Evolutionary conservation across 495 filamentous ascomycete genomes (phyloP).

Genomic region (Penicillium bialowiezense): DNA sequence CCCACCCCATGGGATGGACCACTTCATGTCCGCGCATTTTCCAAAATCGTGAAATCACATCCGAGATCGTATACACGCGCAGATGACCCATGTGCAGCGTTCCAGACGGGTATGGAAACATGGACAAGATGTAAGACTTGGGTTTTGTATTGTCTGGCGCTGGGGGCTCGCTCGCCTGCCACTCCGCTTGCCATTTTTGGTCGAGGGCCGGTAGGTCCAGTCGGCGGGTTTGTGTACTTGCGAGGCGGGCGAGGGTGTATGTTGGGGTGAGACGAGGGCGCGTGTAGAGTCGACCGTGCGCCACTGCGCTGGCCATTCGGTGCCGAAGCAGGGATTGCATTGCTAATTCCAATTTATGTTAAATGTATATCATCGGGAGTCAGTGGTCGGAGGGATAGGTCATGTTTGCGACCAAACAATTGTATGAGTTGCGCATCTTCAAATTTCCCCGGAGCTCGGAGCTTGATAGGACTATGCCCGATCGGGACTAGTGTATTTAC

Average conservation of each 20-base stretch:
- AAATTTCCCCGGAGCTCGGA: conserved; percentile 23
- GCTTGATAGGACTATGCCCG: conserved; percentile 14
- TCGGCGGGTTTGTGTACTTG: conserved; percentile 26
- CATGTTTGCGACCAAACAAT: neutral
- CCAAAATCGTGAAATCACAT: conserved; percentile 76
- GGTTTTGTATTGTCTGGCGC: conserved; percentile 28
- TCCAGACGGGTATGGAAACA: conserved; percentile 93
- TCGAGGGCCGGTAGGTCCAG: conserved; percentile 67
- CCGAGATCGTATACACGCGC: conserved; percentile 86
- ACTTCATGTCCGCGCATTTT: conserved; percentile 74
- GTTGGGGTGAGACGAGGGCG: conserved; percentile 14
- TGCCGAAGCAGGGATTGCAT: conserved; percentile 31
- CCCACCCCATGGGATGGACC: conserved; percentile 88
- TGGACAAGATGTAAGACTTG: conserved; percentile 77
- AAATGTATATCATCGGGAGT: neutral
- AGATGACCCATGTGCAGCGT: conserved; percentile 87
- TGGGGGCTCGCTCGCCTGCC: conserved; percentile 31
- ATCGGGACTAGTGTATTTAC: conserved; percentile 26
- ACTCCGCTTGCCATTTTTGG: conserved; percentile 69
- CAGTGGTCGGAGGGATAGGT: neutral
- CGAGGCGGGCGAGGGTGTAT: conserved; percentile 15
- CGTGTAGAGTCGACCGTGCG: conserved; percentile 21
- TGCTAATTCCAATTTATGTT: conserved; percentile 14
- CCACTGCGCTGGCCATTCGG: conserved; percentile 25
- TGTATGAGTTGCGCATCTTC: conserved; percentile 11